phyloP scores from a whole-genome alignment of 805 yeast genomes.

The Schizosaccharomyces lindneri region DNA sequence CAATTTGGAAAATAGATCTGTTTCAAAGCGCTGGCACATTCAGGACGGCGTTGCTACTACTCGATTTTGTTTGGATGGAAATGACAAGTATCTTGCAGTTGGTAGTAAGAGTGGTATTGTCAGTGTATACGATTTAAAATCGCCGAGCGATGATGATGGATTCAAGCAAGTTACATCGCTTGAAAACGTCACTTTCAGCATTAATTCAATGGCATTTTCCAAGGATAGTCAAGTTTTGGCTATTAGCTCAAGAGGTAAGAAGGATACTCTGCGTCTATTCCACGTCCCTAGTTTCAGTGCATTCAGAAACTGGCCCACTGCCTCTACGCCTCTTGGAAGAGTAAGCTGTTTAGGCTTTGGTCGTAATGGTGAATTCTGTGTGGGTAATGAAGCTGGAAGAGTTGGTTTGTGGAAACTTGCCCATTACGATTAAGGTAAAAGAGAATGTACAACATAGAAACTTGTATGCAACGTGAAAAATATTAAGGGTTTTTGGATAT shows the following conservation, averaged over 20 bases:
- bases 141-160: slow-evolving; percentile 7
- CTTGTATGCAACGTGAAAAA: background rate
- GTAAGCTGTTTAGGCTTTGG: slow-evolving; percentile 64
- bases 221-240: slow-evolving; percentile 76
- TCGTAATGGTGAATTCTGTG: slow-evolving; percentile 59
- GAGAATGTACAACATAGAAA: background rate
- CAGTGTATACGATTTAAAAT: slow-evolving; percentile 44
- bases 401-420: slow-evolving; percentile 73
- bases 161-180: slow-evolving; percentile 36
- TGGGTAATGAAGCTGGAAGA: slow-evolving; percentile 78
- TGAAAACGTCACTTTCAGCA: slow-evolving; percentile 35
- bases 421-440: slow-evolving; percentile 25
- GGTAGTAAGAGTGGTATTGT: slow-evolving; percentile 82
- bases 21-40: slow-evolving; percentile 49
- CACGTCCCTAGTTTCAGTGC: slow-evolving; percentile 75
- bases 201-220: slow-evolving; percentile 29
- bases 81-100: slow-evolving; percentile 60
- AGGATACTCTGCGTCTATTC: slow-evolving; percentile 65
- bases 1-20: slow-evolving; percentile 24
- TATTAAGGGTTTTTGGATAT: background rate
- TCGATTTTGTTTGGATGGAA: slow-evolving; percentile 31
- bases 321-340: slow-evolving; percentile 86
- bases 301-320: slow-evolving; percentile 90
- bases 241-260: slow-evolving; percentile 60
- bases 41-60: slow-evolving; percentile 55